Evolutionary conservation across 1,284 basidiomycete species (phyloP).

Genomic region (Fomitiporia mediterranea): DNA sequence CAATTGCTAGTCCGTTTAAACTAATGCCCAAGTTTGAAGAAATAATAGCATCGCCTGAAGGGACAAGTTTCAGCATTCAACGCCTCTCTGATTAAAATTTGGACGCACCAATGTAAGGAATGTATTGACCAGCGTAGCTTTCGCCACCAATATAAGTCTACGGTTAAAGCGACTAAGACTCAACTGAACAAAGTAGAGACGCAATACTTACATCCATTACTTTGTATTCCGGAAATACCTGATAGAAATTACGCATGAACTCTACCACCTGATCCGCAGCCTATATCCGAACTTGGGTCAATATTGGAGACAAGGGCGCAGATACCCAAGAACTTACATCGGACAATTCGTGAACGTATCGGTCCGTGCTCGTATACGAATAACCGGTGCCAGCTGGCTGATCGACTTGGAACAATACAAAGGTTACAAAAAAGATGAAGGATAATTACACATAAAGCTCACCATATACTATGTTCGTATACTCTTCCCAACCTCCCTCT

Average conservation of each 20-base stretch:
- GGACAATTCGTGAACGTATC: constrained; percentile 76
- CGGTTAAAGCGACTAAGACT: constrained; percentile 13
- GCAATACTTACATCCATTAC: constrained; percentile 69
- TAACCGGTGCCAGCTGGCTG: constrained; percentile 96
- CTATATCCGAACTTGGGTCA: constrained; percentile 36
- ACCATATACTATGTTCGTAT: constrained; percentile 94
- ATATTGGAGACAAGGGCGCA: background rate
- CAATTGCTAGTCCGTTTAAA: constrained; percentile 84
- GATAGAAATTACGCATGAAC: constrained; percentile 86
- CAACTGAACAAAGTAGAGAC: constrained; percentile 19
- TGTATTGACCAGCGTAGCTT: constrained; percentile 98
- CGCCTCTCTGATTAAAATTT: constrained; percentile 11
- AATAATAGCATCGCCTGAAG: constrained; percentile 73
- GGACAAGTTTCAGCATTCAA: constrained; percentile 1
- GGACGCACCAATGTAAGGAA: constrained; percentile 83
- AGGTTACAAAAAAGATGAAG: background rate
- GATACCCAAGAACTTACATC: constrained; percentile 44
- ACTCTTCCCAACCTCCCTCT: constrained; percentile 98
- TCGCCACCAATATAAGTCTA: constrained; percentile 93
- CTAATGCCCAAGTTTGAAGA: constrained; percentile 54
- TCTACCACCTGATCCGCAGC: constrained; percentile 76
- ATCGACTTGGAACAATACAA: constrained; percentile 58
- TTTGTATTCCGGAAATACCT: constrained; percentile 85
- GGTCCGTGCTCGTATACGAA: constrained; percentile 84
- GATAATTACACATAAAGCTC: too few species aligned